Conservation (phyloP, 495 filamentous ascomycete genomes). For the Trichoderma orchidacearum region DNA sequence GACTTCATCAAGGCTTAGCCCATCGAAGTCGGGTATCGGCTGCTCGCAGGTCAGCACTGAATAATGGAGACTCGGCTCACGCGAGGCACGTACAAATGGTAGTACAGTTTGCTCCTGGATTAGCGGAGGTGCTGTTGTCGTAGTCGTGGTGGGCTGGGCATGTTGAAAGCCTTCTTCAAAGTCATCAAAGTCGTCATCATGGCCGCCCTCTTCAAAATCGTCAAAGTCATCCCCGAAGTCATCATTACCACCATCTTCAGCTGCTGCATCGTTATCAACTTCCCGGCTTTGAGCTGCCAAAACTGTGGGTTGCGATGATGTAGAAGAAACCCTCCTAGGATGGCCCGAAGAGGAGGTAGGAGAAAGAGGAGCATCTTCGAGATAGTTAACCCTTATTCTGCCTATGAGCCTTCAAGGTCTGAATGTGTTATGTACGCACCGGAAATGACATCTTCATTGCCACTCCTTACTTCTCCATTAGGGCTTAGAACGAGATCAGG, state of each 20-base stretch:
- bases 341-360: background rate
- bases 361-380: slow-evolving; percentile 1
- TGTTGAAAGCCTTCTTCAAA: slow-evolving; percentile 81
- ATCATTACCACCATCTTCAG: slow-evolving; percentile 29
- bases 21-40: slow-evolving; percentile 62
- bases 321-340: background rate
- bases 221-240: slow-evolving; percentile 86
- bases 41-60: slow-evolving; percentile 12
- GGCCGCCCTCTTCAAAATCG: slow-evolving; percentile 78
- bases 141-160: slow-evolving; percentile 29
- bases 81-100: slow-evolving; percentile 24
- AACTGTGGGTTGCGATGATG: slow-evolving; percentile 17
- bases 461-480: slow-evolving; percentile 12
- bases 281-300: background rate
- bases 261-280: slow-evolving; percentile 11
- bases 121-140: slow-evolving; percentile 25
- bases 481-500: slow-evolving; percentile 34
- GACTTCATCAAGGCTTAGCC: slow-evolving; percentile 39
- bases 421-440: background rate
- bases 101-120: slow-evolving; percentile 34
- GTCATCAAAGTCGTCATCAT: slow-evolving; percentile 71
- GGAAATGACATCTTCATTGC: slow-evolving; percentile 2
- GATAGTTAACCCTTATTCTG: background rate
- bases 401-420: background rate
- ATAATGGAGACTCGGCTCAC: background rate